Percentiles rank a stretch among this genome's conserved stretches.
Conservation (phyloP, 805 yeast species). For the Candida nonsorbophila region DNA sequence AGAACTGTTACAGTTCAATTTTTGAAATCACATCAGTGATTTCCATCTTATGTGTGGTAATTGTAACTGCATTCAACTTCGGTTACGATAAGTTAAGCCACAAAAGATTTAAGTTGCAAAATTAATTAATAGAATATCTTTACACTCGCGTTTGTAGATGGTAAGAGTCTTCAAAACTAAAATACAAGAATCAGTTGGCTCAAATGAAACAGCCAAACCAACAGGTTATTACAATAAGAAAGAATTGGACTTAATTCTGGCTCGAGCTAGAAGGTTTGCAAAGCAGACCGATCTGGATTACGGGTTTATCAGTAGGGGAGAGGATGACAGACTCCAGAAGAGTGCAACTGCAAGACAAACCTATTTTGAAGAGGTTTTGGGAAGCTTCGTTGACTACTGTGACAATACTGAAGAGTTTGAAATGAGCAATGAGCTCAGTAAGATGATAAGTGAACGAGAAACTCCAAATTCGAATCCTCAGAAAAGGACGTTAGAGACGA, state of each 20-base stretch:
- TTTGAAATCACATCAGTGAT: constrained; percentile 30
- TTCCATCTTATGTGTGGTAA: constrained; percentile 10
- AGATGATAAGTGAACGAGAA: neutral
- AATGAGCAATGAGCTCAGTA: neutral
- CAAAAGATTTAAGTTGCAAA: too few species aligned
- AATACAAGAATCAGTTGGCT: neutral
- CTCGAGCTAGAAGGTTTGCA: neutral
- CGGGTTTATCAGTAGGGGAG: constrained; percentile 61
- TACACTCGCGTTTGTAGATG: too few species aligned
- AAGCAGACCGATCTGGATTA: too few species aligned
- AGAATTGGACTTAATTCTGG: neutral
- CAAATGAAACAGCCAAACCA: neutral
- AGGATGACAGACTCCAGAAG: constrained; percentile 42
- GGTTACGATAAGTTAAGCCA: constrained; percentile 5
- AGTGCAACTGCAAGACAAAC: constrained; percentile 37
- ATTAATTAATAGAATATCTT: too few species aligned
- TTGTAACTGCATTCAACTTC: constrained; percentile 7
- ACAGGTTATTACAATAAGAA: neutral
- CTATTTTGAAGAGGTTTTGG: constrained; percentile 34
- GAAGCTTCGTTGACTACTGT: constrained; percentile 25
- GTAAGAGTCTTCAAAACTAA: too few species aligned
- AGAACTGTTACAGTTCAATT: constrained; percentile 40
- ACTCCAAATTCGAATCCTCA: neutral
- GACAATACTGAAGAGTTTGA: constrained; percentile 1
- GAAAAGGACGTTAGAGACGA: constrained; percentile 15